phyloP scores from a whole-genome alignment of 164 flowering plant genomes.

The Sextonia rubra region DNA sequence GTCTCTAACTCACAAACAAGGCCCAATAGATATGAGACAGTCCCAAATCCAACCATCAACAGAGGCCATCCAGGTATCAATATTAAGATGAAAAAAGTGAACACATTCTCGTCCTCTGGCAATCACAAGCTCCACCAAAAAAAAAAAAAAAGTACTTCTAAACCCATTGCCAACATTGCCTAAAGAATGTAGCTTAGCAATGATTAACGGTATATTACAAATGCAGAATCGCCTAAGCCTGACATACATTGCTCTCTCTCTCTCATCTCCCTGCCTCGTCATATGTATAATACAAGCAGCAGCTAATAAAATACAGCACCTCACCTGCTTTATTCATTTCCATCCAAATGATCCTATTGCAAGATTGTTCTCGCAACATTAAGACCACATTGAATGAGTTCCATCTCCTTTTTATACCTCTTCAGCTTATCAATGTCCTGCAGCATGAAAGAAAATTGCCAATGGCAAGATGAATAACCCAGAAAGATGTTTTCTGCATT shows the following conservation, averaged over 20 bases:
- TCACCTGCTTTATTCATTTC: neutral
- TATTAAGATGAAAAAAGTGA: no score
- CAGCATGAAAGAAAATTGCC: neutral
- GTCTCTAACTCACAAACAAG: no score
- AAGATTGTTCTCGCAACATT: slow-evolving; percentile 17
- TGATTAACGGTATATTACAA: no score
- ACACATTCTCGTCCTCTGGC: no score
- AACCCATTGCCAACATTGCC: no score
- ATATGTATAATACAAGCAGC: neutral
- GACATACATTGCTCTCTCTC: neutral
- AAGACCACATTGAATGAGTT: slow-evolving; percentile 16
- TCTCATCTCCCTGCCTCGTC: neutral
- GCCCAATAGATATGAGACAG: no score
- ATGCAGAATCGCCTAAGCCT: no score
- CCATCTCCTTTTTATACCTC: slow-evolving; percentile 17
- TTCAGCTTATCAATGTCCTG: slow-evolving; percentile 22
- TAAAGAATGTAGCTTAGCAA: no score
- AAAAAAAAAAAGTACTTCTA: no score
- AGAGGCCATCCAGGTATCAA: no score
- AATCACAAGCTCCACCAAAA: no score
- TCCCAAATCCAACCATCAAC: no score
- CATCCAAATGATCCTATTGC: neutral
- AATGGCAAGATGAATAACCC: neutral
- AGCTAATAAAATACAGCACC: neutral
- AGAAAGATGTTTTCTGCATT: neutral